Conservation (phyloP, 2,329 filamentous ascomycete genomes). For the Lachnellula cervina region DNA sequence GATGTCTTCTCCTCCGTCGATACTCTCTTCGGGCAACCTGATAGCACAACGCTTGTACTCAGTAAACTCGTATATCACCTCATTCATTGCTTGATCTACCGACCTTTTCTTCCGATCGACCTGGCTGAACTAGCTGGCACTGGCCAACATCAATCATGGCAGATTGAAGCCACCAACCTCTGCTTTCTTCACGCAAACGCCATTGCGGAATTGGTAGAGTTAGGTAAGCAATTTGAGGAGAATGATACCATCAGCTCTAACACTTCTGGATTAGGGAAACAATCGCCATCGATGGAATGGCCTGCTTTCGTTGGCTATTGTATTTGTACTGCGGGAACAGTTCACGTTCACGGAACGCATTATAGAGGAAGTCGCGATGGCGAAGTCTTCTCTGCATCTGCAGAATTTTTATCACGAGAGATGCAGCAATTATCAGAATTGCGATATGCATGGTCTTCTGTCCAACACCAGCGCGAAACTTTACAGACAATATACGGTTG, state of each 20-base stretch:
- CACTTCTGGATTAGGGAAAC: slow-evolving; percentile 39
- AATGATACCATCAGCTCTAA: neutral
- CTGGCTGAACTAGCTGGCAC: slow-evolving; percentile 73
- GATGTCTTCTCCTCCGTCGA: slow-evolving; percentile 74
- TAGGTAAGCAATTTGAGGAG: slow-evolving; percentile 43
- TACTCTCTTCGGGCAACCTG: slow-evolving; percentile 68
- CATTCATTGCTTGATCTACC: slow-evolving; percentile 80
- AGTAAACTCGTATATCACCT: slow-evolving; percentile 86
- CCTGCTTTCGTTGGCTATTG: slow-evolving; percentile 83
- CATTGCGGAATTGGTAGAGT: slow-evolving; percentile 75
- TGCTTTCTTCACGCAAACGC: slow-evolving; percentile 85
- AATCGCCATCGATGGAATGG: slow-evolving; percentile 73
- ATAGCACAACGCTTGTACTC: slow-evolving; percentile 73
- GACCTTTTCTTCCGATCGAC: slow-evolving; percentile 81
- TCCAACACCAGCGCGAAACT: slow-evolving; percentile 75
- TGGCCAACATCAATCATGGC: slow-evolving; percentile 86
- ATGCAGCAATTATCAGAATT: slow-evolving; percentile 77
- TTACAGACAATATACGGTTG: slow-evolving; percentile 72
- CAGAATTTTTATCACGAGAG: slow-evolving; percentile 70
- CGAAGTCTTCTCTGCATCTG: slow-evolving; percentile 52
- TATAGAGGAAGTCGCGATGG: slow-evolving; percentile 48
- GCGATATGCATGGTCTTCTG: slow-evolving; percentile 68
- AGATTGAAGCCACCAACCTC: slow-evolving; percentile 84
- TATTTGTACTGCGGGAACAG: slow-evolving; percentile 79
- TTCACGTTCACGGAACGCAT: slow-evolving; percentile 81